Percentiles rank a stretch among this genome's conserved stretches.
Evolutionary conservation across 805 yeast genomes (phyloP).

Genomic region (Kodamaea neixiangensis): DNA sequence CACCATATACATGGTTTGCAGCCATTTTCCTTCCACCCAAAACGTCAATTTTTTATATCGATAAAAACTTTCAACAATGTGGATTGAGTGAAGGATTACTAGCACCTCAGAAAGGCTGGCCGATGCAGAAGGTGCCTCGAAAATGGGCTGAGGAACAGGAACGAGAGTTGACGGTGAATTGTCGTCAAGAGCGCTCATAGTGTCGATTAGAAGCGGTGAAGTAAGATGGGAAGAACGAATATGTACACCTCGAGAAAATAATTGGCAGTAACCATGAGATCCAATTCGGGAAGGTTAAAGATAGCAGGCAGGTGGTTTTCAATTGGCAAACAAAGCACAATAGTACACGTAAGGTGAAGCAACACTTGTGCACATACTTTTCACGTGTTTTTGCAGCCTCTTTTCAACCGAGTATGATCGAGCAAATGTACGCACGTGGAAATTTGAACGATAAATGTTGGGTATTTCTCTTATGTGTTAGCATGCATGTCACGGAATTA

Average conservation of each 20-base stretch:
- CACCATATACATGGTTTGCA: background rate
- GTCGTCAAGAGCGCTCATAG: background rate
- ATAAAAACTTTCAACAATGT: no score
- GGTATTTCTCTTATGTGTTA: background rate
- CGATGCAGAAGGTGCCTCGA: no score
- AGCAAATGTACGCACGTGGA: background rate
- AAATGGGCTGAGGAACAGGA: background rate
- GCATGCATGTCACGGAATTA: background rate
- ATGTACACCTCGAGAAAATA: background rate
- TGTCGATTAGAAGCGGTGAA: background rate
- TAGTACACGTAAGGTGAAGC: background rate
- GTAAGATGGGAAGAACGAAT: background rate
- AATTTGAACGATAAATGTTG: background rate
- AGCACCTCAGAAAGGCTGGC: no score
- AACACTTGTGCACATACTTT: background rate
- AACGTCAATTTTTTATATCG: no score
- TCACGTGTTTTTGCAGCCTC: background rate
- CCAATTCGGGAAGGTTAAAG: no score
- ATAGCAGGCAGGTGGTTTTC: background rate
- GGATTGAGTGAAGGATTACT: no score
- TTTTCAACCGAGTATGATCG: background rate
- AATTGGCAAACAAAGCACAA: background rate
- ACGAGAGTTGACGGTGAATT: background rate
- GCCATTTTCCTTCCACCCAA: background rate
- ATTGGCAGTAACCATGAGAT: background rate